phyloP scores from a whole-genome alignment of 768 basidiomycete species.

The Sporobolomyces roseus region DNA sequence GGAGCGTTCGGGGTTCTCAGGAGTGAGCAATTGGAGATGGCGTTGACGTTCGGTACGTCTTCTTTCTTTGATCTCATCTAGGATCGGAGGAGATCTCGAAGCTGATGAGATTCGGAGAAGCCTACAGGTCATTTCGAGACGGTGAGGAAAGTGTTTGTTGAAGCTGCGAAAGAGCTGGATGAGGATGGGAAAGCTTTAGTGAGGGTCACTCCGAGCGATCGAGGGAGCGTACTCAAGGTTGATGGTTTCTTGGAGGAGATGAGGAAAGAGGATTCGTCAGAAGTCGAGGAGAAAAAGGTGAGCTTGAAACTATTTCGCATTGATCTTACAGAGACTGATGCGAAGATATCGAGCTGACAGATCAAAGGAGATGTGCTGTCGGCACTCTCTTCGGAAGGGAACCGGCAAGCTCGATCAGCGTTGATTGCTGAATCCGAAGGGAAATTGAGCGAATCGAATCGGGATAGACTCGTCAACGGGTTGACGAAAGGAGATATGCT shows the following conservation, averaged over 20 bases:
- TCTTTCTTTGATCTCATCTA: background rate
- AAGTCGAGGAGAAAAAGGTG: background rate
- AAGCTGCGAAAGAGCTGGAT: conserved; percentile 55
- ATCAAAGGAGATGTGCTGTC: conserved; percentile 79
- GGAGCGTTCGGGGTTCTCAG: conserved; percentile 76
- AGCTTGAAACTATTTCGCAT: background rate
- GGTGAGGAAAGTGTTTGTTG: conserved; percentile 78
- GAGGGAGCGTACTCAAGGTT: no score
- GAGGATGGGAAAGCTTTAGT: conserved; percentile 34
- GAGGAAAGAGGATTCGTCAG: background rate
- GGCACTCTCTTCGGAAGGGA: conserved; percentile 7
- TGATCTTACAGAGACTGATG: no score
- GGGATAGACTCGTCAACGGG: no score
- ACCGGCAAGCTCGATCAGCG: no score
- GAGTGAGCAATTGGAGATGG: conserved; percentile 61
- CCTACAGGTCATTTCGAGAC: conserved; percentile 71
- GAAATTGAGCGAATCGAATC: no score
- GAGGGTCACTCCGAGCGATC: conserved; percentile 4
- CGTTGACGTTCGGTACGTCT: conserved; percentile 15
- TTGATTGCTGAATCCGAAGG: no score
- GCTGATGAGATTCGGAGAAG: background rate
- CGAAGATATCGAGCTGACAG: conserved; percentile 50
- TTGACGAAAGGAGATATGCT: no score
- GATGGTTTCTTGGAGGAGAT: background rate
- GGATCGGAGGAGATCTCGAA: background rate